Percentiles rank a stretch among this genome's conserved stretches.
Conservation (phyloP, 805 yeast genomes). For the Kurtzmaniella cleridarum region DNA sequence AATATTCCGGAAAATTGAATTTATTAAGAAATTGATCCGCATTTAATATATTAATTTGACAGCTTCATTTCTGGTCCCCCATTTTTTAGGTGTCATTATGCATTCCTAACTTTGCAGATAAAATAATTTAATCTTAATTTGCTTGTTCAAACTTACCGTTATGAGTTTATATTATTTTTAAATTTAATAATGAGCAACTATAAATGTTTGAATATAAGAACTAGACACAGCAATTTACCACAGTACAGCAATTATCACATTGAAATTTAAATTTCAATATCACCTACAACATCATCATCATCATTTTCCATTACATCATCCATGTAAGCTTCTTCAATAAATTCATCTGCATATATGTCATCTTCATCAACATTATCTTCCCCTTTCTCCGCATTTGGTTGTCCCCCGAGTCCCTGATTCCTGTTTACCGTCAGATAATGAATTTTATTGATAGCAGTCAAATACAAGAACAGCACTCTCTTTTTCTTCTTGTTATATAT, state of each 20-base stretch:
- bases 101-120: too few species aligned
- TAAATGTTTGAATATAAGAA: background rate
- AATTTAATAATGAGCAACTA: background rate
- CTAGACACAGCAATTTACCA: background rate
- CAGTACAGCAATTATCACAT: too few species aligned
- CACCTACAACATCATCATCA: slow-evolving; percentile 32
- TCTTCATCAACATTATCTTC: slow-evolving; percentile 17
- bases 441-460: slow-evolving; percentile 45
- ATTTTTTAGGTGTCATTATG: too few species aligned
- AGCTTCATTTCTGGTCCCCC: too few species aligned
- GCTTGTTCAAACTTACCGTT: too few species aligned
- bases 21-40: too few species aligned
- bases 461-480: slow-evolving; percentile 80
- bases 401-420: slow-evolving; percentile 8
- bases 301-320: slow-evolving; percentile 17
- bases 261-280: slow-evolving; percentile 25
- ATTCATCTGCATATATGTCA: slow-evolving; percentile 18
- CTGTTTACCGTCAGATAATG: slow-evolving; percentile 31
- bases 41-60: too few species aligned
- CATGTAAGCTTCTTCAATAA: slow-evolving; percentile 12
- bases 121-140: too few species aligned
- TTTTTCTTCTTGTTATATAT: slow-evolving; percentile 86
- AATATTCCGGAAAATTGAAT: too few species aligned
- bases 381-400: slow-evolving; percentile 6
- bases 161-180: too few species aligned